phyloP scores from a whole-genome alignment of 768 basidiomycete species.

The Suillus fuscotomentosus region DNA sequence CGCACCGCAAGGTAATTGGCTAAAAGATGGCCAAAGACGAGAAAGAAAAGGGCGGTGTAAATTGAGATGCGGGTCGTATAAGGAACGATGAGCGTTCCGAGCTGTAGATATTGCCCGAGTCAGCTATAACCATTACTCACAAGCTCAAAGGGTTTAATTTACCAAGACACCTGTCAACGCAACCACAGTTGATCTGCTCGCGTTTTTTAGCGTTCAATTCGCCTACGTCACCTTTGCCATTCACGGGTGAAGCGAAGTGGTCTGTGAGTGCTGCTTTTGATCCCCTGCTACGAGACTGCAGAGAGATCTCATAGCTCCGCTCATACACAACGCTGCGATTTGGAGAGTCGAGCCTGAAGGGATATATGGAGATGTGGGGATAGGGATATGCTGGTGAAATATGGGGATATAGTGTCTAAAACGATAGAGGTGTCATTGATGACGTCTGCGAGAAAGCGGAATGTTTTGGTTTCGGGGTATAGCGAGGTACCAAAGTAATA shows the following conservation, averaged over 20 bases:
- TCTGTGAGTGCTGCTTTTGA: constrained; percentile 69
- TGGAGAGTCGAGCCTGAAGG: constrained; percentile 36
- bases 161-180: constrained; percentile 69
- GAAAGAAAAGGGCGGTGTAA: constrained; percentile 47
- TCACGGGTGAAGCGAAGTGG: constrained; percentile 57
- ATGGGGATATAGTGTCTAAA: constrained; percentile 59
- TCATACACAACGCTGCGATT: constrained; percentile 51
- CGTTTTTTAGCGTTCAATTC: constrained; percentile 71
- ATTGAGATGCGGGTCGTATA: constrained; percentile 47
- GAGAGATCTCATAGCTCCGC: constrained; percentile 55
- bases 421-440: constrained; percentile 61
- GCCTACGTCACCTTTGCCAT: constrained; percentile 59
- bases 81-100: constrained; percentile 59
- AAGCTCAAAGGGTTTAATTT: constrained; percentile 26
- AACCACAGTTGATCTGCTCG: constrained; percentile 70
- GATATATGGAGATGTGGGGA: constrained; percentile 33
- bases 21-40: constrained; percentile 52
- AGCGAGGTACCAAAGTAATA: constrained; percentile 63
- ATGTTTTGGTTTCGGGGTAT: constrained; percentile 69
- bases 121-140: background rate
- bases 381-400: constrained; percentile 36
- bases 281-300: constrained; percentile 67
- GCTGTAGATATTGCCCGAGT: constrained; percentile 32
- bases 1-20: constrained; percentile 63
- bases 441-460: constrained; percentile 64